A percentile compares a stretch with the other conserved stretches of the same genome.
Evolutionary conservation across 2,329 filamentous ascomycete species (phyloP).

Genomic region (Diaporthe humulicola): DNA sequence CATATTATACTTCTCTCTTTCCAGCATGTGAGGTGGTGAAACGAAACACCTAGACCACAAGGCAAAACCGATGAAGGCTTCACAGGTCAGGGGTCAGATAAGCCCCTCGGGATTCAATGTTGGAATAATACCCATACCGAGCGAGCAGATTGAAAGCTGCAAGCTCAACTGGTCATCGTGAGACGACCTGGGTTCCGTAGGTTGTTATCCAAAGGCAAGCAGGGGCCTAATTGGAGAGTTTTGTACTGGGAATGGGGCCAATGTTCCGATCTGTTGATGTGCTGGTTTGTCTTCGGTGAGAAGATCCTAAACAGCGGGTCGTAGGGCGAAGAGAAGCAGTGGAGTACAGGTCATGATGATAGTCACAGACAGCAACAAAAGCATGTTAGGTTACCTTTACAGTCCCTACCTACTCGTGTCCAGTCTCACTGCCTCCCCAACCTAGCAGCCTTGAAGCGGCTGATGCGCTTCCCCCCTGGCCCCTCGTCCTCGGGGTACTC

Average conservation of each 20-base stretch:
- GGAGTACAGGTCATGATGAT: neutral
- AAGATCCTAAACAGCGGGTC: neutral
- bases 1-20: neutral
- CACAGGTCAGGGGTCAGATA: slow-evolving; percentile 70
- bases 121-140: slow-evolving; percentile 67
- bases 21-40: slow-evolving; percentile 70
- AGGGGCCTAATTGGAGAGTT: too few species aligned
- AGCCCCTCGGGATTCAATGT: slow-evolving; percentile 65
- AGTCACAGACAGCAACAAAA: neutral
- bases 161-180: slow-evolving; percentile 58
- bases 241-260: too few species aligned
- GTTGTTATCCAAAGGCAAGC: neutral
- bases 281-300: neutral
- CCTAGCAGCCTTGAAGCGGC: slow-evolving; percentile 80
- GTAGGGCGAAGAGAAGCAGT: neutral
- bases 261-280: neutral
- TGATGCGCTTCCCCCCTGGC: slow-evolving; percentile 70
- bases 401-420: neutral
- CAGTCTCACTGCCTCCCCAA: slow-evolving; percentile 63
- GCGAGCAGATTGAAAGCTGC: slow-evolving; percentile 68
- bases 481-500: slow-evolving; percentile 77
- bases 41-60: slow-evolving; percentile 71
- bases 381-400: neutral
- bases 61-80: slow-evolving; percentile 41
- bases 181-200: slow-evolving; percentile 60